phyloP scores from a whole-genome alignment of 495 filamentous ascomycete species.

The Trichoderma virens region DNA sequence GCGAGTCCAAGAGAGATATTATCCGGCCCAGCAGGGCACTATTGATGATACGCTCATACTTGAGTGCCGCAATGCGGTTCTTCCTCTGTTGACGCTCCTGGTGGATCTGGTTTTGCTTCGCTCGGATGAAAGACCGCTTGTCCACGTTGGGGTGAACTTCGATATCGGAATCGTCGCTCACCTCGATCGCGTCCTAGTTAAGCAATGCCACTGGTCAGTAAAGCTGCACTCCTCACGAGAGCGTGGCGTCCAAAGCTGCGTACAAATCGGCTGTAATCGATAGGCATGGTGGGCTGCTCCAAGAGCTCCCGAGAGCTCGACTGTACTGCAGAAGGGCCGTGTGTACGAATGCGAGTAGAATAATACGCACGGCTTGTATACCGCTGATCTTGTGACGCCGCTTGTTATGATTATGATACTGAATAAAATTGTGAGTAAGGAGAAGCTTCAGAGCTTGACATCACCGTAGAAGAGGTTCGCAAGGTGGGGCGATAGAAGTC shows the following conservation, averaged over 20 bases:
- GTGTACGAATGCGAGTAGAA: not conserved
- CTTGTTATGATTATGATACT: no score
- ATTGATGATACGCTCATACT: slow-evolving; percentile 90
- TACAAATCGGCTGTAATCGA: slow-evolving; percentile 95
- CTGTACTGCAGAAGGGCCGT: not conserved
- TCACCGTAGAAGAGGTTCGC: not conserved
- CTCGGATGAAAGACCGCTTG: slow-evolving; percentile 95
- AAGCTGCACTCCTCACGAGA: not conserved
- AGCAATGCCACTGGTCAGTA: not conserved
- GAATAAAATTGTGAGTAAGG: not conserved
- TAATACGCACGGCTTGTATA: not conserved
- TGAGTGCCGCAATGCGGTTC: slow-evolving; percentile 80
- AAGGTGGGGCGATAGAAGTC: slow-evolving; percentile 6
- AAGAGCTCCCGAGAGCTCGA: not conserved
- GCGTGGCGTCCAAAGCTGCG: slow-evolving; percentile 14
- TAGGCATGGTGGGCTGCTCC: slow-evolving; percentile 54
- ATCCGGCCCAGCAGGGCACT: slow-evolving; percentile 81
- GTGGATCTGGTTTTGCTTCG: slow-evolving; percentile 96
- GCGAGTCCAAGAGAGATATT: slow-evolving; percentile 60
- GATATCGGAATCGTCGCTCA: slow-evolving; percentile 95
- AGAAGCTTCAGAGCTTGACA: not conserved
- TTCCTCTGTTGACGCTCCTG: slow-evolving; percentile 74
- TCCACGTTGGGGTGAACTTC: slow-evolving; percentile 99
- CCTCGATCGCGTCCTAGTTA: slow-evolving; percentile 41
- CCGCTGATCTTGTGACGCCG: no score